These are phyloP conservation scores for Allium fistulosum DNA, from an alignment of 106 monocot species.

Conservation along the genomic window DNA sequence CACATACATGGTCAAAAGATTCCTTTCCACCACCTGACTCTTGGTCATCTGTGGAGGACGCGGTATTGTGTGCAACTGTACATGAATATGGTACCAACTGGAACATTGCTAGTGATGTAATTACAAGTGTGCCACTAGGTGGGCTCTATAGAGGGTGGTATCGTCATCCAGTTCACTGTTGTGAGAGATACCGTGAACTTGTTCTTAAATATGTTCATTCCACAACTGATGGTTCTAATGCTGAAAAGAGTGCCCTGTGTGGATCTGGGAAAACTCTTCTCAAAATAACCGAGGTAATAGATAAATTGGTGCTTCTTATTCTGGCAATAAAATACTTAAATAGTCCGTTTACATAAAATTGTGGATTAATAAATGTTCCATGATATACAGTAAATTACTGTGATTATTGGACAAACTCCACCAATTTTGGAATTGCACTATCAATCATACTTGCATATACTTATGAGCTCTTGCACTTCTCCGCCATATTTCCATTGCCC, in stretches of 20 bases:
- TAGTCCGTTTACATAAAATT: background rate
- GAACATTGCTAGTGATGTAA: slow-evolving; percentile 61
- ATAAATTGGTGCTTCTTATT: background rate
- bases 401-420: too few relatives aligned
- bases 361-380: background rate
- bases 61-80: slow-evolving; percentile 71
- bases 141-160: slow-evolving; percentile 76
- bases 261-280: slow-evolving; percentile 72
- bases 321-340: background rate
- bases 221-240: slow-evolving; percentile 34
- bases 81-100: slow-evolving; percentile 89
- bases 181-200: slow-evolving; percentile 94
- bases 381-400: background rate
- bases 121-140: slow-evolving; percentile 49
- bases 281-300: slow-evolving; percentile 88
- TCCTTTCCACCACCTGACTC: slow-evolving; percentile 54
- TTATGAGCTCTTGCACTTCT: too few relatives aligned
- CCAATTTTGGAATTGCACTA: too few relatives aligned
- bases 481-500: too few relatives aligned
- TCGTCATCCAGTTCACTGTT: slow-evolving; percentile 91
- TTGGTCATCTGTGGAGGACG: slow-evolving; percentile 88
- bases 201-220: slow-evolving; percentile 66
- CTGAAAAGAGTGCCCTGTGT: slow-evolving; percentile 43
- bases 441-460: too few relatives aligned
- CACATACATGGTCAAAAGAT: slow-evolving; percentile 63